These are phyloP conservation scores for Schizosaccharomyces versatilis DNA, from an alignment of 1,139 yeast genomes.

Conservation along the genomic window DNA sequence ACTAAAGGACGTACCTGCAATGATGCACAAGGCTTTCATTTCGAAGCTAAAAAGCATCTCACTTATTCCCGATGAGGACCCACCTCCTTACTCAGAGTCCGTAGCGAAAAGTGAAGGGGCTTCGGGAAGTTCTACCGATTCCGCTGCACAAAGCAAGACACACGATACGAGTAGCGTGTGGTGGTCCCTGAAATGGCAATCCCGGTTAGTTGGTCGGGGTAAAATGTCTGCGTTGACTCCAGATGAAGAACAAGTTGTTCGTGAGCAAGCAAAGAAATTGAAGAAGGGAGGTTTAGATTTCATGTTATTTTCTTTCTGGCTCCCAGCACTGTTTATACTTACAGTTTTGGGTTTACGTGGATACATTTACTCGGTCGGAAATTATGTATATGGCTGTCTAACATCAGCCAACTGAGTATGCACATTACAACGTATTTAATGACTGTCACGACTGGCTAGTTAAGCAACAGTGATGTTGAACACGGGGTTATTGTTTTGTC, in stretches of 20 bases:
- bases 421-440: too few species aligned
- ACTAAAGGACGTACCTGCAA: neutral
- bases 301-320: conserved; percentile 1
- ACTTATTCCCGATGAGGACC: neutral
- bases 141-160: neutral
- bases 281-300: neutral
- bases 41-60: neutral
- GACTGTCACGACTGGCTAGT: too few species aligned
- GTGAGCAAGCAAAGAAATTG: conserved; percentile 1
- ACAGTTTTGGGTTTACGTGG: neutral
- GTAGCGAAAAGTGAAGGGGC: neutral
- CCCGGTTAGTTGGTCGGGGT: conserved; percentile 2
- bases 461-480: too few species aligned
- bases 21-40: neutral
- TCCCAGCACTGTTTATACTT: neutral
- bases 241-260: neutral
- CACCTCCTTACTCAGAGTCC: neutral
- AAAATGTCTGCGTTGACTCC: neutral
- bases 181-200: conserved; percentile 1
- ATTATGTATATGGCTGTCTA: neutral
- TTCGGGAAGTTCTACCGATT: neutral
- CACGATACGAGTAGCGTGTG: neutral
- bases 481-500: too few species aligned
- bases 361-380: neutral
- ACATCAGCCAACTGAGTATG: neutral